Evolutionary conservation across 139 green algal genomes (phyloP).

Genomic region (Prasinococcaceae sp.): DNA sequence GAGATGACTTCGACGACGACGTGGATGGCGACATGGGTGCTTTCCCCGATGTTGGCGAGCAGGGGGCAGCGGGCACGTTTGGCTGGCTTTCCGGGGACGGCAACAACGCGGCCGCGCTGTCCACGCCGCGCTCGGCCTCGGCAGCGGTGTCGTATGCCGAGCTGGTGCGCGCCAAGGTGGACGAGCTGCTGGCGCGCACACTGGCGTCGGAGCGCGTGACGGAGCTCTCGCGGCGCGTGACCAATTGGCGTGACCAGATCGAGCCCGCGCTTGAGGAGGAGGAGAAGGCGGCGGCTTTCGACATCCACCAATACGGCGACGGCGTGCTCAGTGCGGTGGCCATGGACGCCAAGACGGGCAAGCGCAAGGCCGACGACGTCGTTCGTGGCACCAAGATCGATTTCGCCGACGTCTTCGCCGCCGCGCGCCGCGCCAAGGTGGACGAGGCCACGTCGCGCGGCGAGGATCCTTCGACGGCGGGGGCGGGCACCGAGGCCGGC

Average conservation of each 20-base stretch:
- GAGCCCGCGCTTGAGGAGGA: constrained; percentile 4
- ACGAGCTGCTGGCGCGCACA: background rate
- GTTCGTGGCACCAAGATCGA: background rate
- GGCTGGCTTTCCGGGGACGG: background rate
- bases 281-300: background rate
- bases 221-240: background rate
- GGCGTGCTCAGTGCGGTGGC: background rate
- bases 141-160: too few species aligned
- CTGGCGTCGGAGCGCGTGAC: background rate
- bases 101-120: background rate
- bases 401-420: too few species aligned
- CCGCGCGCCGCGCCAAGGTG: background rate
- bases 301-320: constrained; percentile 6
- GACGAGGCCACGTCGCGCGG: background rate
- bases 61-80: background rate
- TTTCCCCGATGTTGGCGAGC: background rate
- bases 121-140: background rate
- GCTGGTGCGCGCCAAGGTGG: too few species aligned
- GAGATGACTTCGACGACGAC: background rate
- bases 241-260: background rate
- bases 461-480: background rate
- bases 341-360: background rate
- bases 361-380: background rate
- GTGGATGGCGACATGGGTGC: background rate
- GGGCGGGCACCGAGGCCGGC: background rate